These are phyloP conservation scores for Trichoderma asperellum DNA, from an alignment of 2,329 filamentous ascomycete species.

Conservation along the genomic window DNA sequence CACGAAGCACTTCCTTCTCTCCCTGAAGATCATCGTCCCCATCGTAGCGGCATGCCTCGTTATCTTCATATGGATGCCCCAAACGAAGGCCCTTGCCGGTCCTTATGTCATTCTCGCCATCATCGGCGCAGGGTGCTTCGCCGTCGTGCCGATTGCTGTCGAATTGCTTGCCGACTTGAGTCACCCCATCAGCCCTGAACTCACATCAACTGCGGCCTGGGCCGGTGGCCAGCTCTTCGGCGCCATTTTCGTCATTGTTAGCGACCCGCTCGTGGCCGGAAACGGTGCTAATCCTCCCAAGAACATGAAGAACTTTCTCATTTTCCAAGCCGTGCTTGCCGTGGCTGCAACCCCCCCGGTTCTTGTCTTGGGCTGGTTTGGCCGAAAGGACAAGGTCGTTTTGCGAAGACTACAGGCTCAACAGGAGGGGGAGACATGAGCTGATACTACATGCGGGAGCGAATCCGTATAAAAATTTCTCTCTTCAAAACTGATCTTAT, in stretches of 20 bases:
- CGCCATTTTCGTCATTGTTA: slow-evolving; percentile 80
- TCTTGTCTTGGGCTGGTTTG: slow-evolving; percentile 71
- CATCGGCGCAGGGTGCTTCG: slow-evolving; percentile 79
- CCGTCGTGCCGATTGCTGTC: slow-evolving; percentile 78
- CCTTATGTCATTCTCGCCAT: slow-evolving; percentile 76
- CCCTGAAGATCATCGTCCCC: slow-evolving; percentile 75
- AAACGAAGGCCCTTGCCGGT: slow-evolving; percentile 62
- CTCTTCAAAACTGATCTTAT: background rate
- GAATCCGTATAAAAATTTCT: background rate
- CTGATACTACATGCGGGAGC: background rate
- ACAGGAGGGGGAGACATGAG: slow-evolving; percentile 10
- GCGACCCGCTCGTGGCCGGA: slow-evolving; percentile 70
- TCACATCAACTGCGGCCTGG: slow-evolving; percentile 85
- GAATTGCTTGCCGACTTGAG: slow-evolving; percentile 88
- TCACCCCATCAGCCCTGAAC: slow-evolving; percentile 83
- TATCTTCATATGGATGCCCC: slow-evolving; percentile 76
- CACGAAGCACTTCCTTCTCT: slow-evolving; percentile 75
- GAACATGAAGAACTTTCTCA: slow-evolving; percentile 74
- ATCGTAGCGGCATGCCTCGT: slow-evolving; percentile 75
- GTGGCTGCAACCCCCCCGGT: slow-evolving; percentile 68
- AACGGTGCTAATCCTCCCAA: slow-evolving; percentile 59
- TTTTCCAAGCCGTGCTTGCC: slow-evolving; percentile 78
- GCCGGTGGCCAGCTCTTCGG: slow-evolving; percentile 83
- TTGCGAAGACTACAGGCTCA: slow-evolving; percentile 51
- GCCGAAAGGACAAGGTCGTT: slow-evolving; percentile 55